These are phyloP conservation scores for Pythium dissimile DNA, from an alignment of 352 stramenopile genomes.

Conservation along the genomic window DNA sequence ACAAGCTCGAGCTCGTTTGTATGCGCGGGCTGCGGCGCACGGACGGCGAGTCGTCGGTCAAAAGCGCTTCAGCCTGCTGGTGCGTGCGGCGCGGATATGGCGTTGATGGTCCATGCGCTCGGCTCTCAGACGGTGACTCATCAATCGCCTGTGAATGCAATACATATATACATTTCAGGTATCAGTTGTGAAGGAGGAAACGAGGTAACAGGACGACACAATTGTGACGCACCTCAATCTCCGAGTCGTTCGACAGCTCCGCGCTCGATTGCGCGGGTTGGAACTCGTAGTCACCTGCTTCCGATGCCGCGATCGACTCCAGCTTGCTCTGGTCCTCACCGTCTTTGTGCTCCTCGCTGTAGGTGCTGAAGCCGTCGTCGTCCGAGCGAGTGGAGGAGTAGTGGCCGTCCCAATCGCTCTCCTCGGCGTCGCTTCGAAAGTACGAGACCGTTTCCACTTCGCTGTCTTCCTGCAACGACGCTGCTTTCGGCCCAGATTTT, in stretches of 20 bases:
- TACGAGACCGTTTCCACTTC: slow-evolving; percentile 43
- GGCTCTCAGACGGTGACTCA: slow-evolving; percentile 2
- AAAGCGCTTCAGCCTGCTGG: neutral
- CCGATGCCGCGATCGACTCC: neutral
- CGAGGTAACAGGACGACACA: neutral
- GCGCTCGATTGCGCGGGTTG: slow-evolving; percentile 3
- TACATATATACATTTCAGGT: neutral
- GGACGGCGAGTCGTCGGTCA: slow-evolving; percentile 4
- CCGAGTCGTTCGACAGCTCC: neutral
- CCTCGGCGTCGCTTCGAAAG: slow-evolving; percentile 30
- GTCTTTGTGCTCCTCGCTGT: slow-evolving; percentile 18
- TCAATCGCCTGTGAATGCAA: slow-evolving; percentile 2
- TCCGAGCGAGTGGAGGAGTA: slow-evolving; percentile 27
- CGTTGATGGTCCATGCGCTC: too few species aligned
- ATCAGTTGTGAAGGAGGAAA: neutral
- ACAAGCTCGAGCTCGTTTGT: slow-evolving; percentile 9
- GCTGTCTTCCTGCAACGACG: slow-evolving; percentile 30
- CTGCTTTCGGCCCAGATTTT: too few species aligned
- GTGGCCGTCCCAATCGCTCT: slow-evolving; percentile 21
- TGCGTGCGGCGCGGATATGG: neutral
- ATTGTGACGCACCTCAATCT: slow-evolving; percentile 13
- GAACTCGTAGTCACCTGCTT: slow-evolving; percentile 16
- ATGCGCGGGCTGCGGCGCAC: slow-evolving; percentile 18
- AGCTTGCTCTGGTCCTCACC: slow-evolving; percentile 4
- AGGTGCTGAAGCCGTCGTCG: slow-evolving; percentile 16